phyloP scores from a whole-genome alignment of 352 stramenopile genomes.

The Pythium phragmitis region DNA sequence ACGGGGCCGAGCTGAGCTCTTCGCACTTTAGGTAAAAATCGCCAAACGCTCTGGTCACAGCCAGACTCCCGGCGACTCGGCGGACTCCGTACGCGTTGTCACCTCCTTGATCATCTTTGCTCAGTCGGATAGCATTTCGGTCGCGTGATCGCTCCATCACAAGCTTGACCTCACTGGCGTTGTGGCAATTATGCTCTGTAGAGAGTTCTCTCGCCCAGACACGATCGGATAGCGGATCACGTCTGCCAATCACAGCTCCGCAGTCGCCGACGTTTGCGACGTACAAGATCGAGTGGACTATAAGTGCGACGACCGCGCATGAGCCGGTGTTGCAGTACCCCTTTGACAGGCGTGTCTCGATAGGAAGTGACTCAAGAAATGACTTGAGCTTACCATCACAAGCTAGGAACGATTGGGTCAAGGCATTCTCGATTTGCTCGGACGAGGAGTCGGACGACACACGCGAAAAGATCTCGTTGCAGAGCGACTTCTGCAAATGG shows the following conservation, averaged over 20 bases:
- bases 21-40: conserved; percentile 94
- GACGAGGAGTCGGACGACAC: conserved; percentile 18
- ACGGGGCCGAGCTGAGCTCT: conserved; percentile 88
- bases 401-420: conserved; percentile 44
- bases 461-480: conserved; percentile 17
- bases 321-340: conserved; percentile 72
- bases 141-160: conserved; percentile 67
- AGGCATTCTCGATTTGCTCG: conserved; percentile 13
- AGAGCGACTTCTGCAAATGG: conserved; percentile 19
- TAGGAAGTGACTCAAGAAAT: conserved; percentile 43
- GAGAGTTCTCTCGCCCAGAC: conserved; percentile 40
- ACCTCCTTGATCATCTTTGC: conserved; percentile 87
- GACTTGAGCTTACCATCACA: conserved; percentile 64
- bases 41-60: conserved; percentile 90
- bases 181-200: conserved; percentile 60
- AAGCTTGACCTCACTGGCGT: conserved; percentile 46
- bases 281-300: conserved; percentile 69
- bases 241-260: conserved; percentile 80
- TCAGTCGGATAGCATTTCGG: conserved; percentile 86
- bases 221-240: conserved; percentile 36
- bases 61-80: conserved; percentile 88
- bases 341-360: conserved; percentile 47
- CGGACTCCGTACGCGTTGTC: conserved; percentile 79
- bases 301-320: conserved; percentile 60
- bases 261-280: conserved; percentile 92